These are phyloP conservation scores for Stygiomarasmius scandens DNA, from an alignment of 1,284 basidiomycete genomes.

Conservation along the genomic window DNA sequence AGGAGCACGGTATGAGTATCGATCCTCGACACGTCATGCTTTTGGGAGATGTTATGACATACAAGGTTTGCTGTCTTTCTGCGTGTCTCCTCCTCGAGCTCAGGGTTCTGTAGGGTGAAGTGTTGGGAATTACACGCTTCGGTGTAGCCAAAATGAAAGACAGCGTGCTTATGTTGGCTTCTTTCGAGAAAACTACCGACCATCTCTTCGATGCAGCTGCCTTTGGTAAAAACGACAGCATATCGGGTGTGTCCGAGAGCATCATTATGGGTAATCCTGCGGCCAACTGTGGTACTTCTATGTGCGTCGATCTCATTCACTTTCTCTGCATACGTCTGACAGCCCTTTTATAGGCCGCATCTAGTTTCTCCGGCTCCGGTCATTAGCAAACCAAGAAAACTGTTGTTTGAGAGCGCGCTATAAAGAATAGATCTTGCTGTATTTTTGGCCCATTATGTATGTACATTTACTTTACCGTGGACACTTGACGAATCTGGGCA, in stretches of 20 bases:
- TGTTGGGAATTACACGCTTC: slow-evolving; percentile 97
- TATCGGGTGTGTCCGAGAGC: slow-evolving; percentile 97
- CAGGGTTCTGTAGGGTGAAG: slow-evolving; percentile 74
- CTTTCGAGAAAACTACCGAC: slow-evolving; percentile 99
- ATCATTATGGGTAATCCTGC: slow-evolving; percentile 99
- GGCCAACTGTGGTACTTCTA: slow-evolving; percentile 91
- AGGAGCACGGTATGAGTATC: slow-evolving; percentile 96
- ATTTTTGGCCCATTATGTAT: neutral
- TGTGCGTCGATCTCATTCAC: slow-evolving; percentile 57
- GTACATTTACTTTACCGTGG: neutral
- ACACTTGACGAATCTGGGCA: neutral
- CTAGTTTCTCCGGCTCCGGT: slow-evolving; percentile 28
- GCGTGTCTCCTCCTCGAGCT: neutral
- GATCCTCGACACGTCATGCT: slow-evolving; percentile 99
- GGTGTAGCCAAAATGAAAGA: slow-evolving; percentile 99
- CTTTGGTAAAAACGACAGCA: slow-evolving; percentile 93
- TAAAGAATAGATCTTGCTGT: slow-evolving; percentile 12
- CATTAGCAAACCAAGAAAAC: slow-evolving; percentile 30
- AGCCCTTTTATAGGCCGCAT: slow-evolving; percentile 11
- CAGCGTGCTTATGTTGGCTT: slow-evolving; percentile 98
- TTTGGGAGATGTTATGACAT: slow-evolving; percentile 97
- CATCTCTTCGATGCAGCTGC: slow-evolving; percentile 98
- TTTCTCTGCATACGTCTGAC: neutral
- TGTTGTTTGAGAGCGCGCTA: slow-evolving; percentile 32
- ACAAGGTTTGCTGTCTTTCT: slow-evolving; percentile 67